Conservation (phyloP, 2,329 filamentous ascomycete species). For the Pezicula radicicola region DNA sequence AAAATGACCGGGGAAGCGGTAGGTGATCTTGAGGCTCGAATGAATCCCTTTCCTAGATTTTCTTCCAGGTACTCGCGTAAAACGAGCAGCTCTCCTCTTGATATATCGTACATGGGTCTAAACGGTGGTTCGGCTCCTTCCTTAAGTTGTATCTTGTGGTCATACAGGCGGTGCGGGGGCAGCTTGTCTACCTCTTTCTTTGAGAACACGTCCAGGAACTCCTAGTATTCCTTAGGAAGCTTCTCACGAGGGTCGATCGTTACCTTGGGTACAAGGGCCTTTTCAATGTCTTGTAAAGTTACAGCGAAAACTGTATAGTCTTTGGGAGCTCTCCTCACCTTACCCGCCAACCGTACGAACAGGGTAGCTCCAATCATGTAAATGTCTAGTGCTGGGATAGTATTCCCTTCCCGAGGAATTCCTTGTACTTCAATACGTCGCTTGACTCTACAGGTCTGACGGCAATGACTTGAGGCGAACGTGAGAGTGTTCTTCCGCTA, state of each 20-base stretch:
- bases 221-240: not conserved
- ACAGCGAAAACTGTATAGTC: not conserved
- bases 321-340: too few species aligned
- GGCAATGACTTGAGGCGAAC: too few species aligned
- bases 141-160: constrained; percentile 9
- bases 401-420: too few species aligned
- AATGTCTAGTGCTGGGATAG: too few species aligned
- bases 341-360: too few species aligned
- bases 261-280: not conserved
- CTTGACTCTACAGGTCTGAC: too few species aligned
- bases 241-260: not conserved
- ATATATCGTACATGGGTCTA: constrained; percentile 10
- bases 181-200: not conserved
- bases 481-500: too few species aligned
- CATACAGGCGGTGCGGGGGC: not conserved
- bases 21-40: constrained; percentile 18
- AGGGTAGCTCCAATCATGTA: too few species aligned
- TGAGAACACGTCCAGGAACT: constrained; percentile 2
- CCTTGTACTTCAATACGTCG: too few species aligned
- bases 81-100: constrained; percentile 6
- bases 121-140: not conserved
- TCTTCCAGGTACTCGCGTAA: constrained; percentile 6
- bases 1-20: too few species aligned
- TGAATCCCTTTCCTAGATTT: constrained; percentile 11
- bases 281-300: constrained; percentile 1